Percentiles rank a stretch among this genome's conserved stretches.
Conservation (phyloP, 345 rosid genomes). For the Citrus medica region DNA sequence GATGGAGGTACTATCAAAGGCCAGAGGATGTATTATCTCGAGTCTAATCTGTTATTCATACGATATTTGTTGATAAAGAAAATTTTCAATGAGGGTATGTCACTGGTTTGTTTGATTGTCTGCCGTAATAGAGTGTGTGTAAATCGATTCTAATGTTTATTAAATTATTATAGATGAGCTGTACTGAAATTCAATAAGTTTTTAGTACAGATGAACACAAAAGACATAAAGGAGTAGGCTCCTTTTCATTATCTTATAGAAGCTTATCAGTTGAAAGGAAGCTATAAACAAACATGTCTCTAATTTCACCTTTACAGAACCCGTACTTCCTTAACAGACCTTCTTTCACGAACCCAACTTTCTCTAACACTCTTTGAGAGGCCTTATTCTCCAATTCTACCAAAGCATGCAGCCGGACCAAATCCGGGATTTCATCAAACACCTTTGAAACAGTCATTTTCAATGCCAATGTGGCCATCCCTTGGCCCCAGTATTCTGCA, state of each 20-base stretch:
- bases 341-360: constrained; percentile 58
- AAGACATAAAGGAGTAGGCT: neutral
- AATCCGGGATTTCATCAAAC: constrained; percentile 27
- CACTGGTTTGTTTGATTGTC: no score
- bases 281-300: constrained; percentile 44
- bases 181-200: no score
- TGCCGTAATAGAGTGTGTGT: no score
- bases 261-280: constrained; percentile 32
- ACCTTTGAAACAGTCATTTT: constrained; percentile 32
- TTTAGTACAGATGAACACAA: no score
- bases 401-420: constrained; percentile 58
- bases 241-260: neutral
- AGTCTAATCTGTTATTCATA: no score
- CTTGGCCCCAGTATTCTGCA: constrained; percentile 43
- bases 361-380: constrained; percentile 60
- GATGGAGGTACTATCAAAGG: no score
- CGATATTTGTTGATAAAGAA: no score
- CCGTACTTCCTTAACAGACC: constrained; percentile 59
- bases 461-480: constrained; percentile 34
- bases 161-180: no score
- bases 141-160: no score
- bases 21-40: no score
- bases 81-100: no score
- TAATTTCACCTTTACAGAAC: constrained; percentile 42
- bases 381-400: constrained; percentile 49